Base-by-base conservation (phyloP, 225 moss, liverwort and hornwort genomes). In the Polytrichum formosum region DNA sequence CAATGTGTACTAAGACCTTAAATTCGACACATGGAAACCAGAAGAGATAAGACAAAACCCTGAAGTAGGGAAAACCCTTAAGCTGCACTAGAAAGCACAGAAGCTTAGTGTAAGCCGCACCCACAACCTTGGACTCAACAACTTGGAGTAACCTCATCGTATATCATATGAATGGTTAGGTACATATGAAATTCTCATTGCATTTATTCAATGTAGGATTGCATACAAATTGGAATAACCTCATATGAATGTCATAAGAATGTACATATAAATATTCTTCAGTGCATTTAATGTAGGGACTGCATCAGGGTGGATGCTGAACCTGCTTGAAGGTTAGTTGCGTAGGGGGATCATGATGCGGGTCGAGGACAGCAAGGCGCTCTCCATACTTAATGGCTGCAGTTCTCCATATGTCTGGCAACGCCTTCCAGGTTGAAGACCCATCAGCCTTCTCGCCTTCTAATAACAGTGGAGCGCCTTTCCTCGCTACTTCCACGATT, bases 401-500 rank as follows among this genome's bases (percentile, higher is more conserved):
- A n/a, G 86, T 86, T 67, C 82, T 77, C 86, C 86, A 86, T 53
- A 86, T 77, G 64, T 86, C 86, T 61, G 86, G 86, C 67, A 86
- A 55, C 31, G 80, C 86, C 27, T 80, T 77, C 82, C 70, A 86
- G 10, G 64, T 28, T 55, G 86, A 77, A 33, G 79, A 75, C 18
- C 67, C 82, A 29, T 78, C 81, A 18, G 66, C 72, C 18, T 20
- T 61, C 10, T 66, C 37, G 23, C 81, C 73, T 61, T 78, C 80
- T 0, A 87, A 28, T 4, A 87, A 66, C 76, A 83, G 72, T 56
- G 87, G 87, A 53, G 87, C 83, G 9, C 83, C 83, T 74, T 87
- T 87, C 55, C 87, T 83, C 9, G 68, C 61, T 23, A 74, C 83
- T 55, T 71, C 55, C 54, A 83, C 55, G 66, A 33, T 71, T n/a